Evolutionary conservation across 176 grass and related monocot species (phyloP), one percentile per base, ranked within the genome.

Genomic region (Metroxylon sagu): DNA sequence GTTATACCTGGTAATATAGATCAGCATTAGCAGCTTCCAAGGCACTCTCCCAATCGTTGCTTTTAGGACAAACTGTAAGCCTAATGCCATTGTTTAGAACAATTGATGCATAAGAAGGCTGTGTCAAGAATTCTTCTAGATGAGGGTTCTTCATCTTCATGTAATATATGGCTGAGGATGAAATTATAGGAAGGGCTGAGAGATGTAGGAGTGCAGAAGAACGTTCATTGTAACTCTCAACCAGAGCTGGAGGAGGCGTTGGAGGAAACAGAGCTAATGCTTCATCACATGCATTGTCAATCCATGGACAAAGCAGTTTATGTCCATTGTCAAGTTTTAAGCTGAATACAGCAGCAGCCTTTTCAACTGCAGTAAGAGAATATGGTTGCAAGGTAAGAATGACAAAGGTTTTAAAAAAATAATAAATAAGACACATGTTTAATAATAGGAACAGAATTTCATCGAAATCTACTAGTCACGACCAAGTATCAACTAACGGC

Each of bases 201-300:
- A 88, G 87, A 21, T 69, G 78, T 25, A 85, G 48, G 29, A 98
- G 76, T 65, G 78, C 72, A 31, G 81, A 76, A 54, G 89, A 82
- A 62, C 73, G 72, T 54, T 83, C 76, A 29, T 72, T 66, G 62
- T 98, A 92, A 67, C 81, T 88, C 29, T 79, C 72, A 53, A 88
- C 59, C 59, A 98, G 77, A 70, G 69, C 72, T 80, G 85, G 66
- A 78, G 93, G 78, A 48, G 84, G 84, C 17, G 87, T 88, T 0
- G 84, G 93, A 66, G 93, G 87, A 76, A 98, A 98, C 68, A 91
- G 66, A 53, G 84, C 81, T 73, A 92, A 73, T 15, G 78, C 76
- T 66, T 88, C 93, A 78, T 98, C 93, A 71, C 93, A 98, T 75
- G 85, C 87, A 67, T 98, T 98, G 52, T 92, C 81, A 61, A 88